These are phyloP conservation scores for Leccinum truebloodii DNA, from an alignment of 768 basidiomycete species.

Conservation along the genomic window DNA sequence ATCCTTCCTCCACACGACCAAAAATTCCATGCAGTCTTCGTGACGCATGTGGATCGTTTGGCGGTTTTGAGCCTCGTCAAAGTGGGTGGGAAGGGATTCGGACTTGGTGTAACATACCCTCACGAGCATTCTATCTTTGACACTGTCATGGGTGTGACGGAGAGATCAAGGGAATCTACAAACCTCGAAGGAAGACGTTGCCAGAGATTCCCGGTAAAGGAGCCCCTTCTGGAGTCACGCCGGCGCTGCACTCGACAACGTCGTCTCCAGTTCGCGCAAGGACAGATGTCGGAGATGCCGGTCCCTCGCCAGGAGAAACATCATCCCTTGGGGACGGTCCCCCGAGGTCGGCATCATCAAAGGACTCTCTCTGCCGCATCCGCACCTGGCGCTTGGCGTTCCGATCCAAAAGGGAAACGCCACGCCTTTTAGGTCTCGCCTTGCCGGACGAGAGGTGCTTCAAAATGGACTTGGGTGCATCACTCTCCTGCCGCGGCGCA, in stretches of 20 bases:
- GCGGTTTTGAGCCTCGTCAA: slow-evolving; percentile 70
- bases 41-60: slow-evolving; percentile 58
- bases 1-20: slow-evolving; percentile 82
- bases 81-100: slow-evolving; percentile 48
- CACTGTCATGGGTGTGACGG: slow-evolving; percentile 16
- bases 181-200: slow-evolving; percentile 77
- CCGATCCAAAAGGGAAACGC: slow-evolving; percentile 17
- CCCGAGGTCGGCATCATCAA: slow-evolving; percentile 20
- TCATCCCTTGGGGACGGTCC: slow-evolving; percentile 4
- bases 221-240: slow-evolving; percentile 43
- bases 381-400: slow-evolving; percentile 11
- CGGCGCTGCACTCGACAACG: slow-evolving; percentile 64
- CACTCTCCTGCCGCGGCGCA: slow-evolving; percentile 6
- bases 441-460: slow-evolving; percentile 19
- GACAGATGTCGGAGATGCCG: slow-evolving; percentile 64
- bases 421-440: slow-evolving; percentile 9
- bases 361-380: slow-evolving; percentile 19
- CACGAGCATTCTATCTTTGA: slow-evolving; percentile 87
- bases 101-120: slow-evolving; percentile 64
- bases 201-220: slow-evolving; percentile 36
- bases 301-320: slow-evolving; percentile 27
- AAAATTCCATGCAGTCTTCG: slow-evolving; percentile 77
- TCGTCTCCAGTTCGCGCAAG: slow-evolving; percentile 59
- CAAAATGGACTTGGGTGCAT: slow-evolving; percentile 26
- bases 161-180: slow-evolving; percentile 12